These are phyloP conservation scores for Ambrosia hybrid DNA, from an alignment of 140 eudicot genomes.

Conservation along the genomic window DNA sequence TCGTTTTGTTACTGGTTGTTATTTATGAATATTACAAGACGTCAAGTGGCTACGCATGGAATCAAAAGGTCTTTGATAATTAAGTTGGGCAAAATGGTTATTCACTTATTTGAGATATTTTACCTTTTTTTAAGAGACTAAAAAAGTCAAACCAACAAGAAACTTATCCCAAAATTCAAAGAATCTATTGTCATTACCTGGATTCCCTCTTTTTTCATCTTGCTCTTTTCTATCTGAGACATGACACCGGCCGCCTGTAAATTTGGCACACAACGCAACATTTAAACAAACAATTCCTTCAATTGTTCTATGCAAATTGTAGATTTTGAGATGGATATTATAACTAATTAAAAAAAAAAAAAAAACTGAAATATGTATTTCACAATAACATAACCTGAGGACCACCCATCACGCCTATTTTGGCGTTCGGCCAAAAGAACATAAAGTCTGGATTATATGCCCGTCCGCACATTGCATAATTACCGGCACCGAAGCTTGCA, in stretches of 20 bases:
- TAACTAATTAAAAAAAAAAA: background rate
- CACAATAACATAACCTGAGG: conserved; percentile 65
- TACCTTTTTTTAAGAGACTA: background rate
- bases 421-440: conserved; percentile 99
- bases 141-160: background rate
- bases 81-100: background rate
- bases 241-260: conserved; percentile 97
- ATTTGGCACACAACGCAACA: conserved; percentile 13
- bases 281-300: conserved; percentile 1
- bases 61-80: background rate
- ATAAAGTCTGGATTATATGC: conserved; percentile 96
- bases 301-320: background rate
- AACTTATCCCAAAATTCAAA: background rate
- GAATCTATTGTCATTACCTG: conserved; percentile 45
- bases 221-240: conserved; percentile 81
- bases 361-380: background rate
- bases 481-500: conserved; percentile 99
- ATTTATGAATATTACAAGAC: background rate
- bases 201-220: conserved; percentile 67
- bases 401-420: conserved; percentile 98
- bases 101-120: background rate
- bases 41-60: background rate
- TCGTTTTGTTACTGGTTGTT: background rate
- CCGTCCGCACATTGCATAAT: conserved; percentile 99
- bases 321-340: background rate